These are phyloP conservation scores for Moniliophthora roreri DNA, from an alignment of 1,284 basidiomycete species.

Conservation along the genomic window DNA sequence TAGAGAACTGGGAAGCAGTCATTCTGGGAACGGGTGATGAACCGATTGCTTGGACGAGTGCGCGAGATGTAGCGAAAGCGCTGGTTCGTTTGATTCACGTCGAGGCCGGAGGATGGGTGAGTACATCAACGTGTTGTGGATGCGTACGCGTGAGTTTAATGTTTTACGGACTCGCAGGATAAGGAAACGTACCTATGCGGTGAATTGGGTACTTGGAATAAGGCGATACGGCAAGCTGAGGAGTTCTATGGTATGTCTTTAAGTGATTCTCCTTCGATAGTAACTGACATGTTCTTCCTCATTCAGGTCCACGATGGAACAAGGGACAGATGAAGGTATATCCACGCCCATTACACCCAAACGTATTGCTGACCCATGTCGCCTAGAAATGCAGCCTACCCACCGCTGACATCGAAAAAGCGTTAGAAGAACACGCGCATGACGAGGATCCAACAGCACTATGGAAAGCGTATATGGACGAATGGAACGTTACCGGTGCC, in stretches of 20 bases:
- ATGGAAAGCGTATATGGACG: slow-evolving; percentile 10
- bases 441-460: slow-evolving; percentile 7
- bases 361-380: not conserved
- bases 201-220: slow-evolving; percentile 7
- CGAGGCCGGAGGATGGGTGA: slow-evolving; percentile 1
- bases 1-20: slow-evolving; percentile 8
- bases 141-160: too few relatives aligned
- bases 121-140: not conserved
- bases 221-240: slow-evolving; percentile 7
- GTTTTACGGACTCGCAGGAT: not conserved
- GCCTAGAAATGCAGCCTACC: not conserved
- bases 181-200: slow-evolving; percentile 8
- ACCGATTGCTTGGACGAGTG: slow-evolving; percentile 7
- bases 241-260: slow-evolving; percentile 1
- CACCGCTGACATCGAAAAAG: not conserved
- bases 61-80: slow-evolving; percentile 7
- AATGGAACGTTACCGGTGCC: slow-evolving; percentile 9
- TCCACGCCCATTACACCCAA: not conserved
- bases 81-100: slow-evolving; percentile 6
- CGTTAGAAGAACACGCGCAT: not conserved
- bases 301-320: not conserved
- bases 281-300: not conserved
- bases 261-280: not conserved
- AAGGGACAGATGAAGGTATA: not conserved
- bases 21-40: slow-evolving; percentile 10